Conservation (phyloP, 805 yeast genomes). For the Wickerhamiella kazuoi region DNA sequence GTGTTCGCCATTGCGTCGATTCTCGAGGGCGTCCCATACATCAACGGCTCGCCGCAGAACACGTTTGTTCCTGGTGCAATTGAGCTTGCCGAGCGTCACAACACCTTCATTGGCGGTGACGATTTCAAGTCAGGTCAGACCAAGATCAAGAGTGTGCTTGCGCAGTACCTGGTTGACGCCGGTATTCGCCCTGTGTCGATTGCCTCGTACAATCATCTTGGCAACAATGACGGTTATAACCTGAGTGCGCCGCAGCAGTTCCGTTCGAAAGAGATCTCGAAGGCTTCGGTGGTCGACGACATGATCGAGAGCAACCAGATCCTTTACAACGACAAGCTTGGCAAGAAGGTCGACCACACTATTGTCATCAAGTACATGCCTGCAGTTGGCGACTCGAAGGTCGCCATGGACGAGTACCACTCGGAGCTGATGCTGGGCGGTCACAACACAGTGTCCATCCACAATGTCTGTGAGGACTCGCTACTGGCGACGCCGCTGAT, state of each 20-base stretch:
- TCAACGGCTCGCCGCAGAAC: conserved; percentile 94
- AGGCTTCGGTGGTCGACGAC: conserved; percentile 84
- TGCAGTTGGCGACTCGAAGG: conserved; percentile 92
- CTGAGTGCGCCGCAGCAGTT: conserved; percentile 83
- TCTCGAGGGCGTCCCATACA: conserved; percentile 73
- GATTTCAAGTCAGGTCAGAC: conserved; percentile 97
- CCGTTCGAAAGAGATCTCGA: conserved; percentile 88
- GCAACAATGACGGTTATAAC: conserved; percentile 91
- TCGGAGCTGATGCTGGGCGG: conserved; percentile 96
- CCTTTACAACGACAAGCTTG: conserved; percentile 62
- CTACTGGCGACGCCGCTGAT: conserved; percentile 87
- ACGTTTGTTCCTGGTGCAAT: conserved; percentile 92
- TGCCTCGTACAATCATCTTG: conserved; percentile 91
- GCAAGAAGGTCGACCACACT: conserved; percentile 74
- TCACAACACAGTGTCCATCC: conserved; percentile 83
- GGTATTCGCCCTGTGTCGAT: conserved; percentile 90
- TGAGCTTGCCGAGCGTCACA: conserved; percentile 65
- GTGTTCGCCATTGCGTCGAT: conserved; percentile 86
- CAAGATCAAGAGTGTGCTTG: conserved; percentile 85
- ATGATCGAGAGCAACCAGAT: conserved; percentile 76
- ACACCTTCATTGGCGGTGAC: conserved; percentile 82
- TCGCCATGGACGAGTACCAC: conserved; percentile 97
- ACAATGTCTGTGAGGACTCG: conserved; percentile 93
- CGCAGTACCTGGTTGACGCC: conserved; percentile 90
- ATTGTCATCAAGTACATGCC: conserved; percentile 87